A percentile compares a stretch with the other conserved stretches of the same genome.
phyloP scores from a whole-genome alignment of 345 rosid species.

The Syzygium oleosum region DNA sequence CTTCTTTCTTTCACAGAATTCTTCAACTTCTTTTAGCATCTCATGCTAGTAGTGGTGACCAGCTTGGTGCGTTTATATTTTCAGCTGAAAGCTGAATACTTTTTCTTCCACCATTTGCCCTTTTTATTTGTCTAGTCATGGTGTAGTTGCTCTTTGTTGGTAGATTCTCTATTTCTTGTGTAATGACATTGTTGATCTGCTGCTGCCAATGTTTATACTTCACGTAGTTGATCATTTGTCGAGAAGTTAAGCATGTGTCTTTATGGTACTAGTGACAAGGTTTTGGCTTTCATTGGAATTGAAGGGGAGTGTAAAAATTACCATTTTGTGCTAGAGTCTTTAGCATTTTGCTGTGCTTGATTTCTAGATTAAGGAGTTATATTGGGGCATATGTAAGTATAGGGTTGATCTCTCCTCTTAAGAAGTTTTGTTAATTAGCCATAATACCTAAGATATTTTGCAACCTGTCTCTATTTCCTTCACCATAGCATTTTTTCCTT shows the following conservation, averaged over 20 bases:
- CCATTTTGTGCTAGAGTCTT: not conserved
- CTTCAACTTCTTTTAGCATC: not conserved
- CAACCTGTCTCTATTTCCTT: not conserved
- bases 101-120: not conserved
- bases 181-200: not conserved
- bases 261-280: not conserved
- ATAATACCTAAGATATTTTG: not conserved
- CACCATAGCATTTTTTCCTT: not conserved
- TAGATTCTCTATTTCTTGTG: not conserved
- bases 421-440: not conserved
- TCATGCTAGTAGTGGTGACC: not conserved
- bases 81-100: not conserved
- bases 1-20: not conserved
- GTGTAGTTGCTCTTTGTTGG: not conserved
- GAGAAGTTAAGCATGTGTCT: not conserved
- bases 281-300: not conserved
- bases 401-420: not conserved
- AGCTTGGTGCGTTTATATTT: not conserved
- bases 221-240: not conserved
- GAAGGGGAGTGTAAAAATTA: not conserved
- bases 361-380: not conserved
- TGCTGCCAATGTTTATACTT: not conserved
- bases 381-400: not conserved
- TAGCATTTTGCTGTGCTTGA: not conserved
- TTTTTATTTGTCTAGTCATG: not conserved